Evolutionary conservation across 2,329 filamentous ascomycete species (phyloP), one percentile per base, ranked within the genome.

Genomic region (Dothideomycetes sp.): DNA sequence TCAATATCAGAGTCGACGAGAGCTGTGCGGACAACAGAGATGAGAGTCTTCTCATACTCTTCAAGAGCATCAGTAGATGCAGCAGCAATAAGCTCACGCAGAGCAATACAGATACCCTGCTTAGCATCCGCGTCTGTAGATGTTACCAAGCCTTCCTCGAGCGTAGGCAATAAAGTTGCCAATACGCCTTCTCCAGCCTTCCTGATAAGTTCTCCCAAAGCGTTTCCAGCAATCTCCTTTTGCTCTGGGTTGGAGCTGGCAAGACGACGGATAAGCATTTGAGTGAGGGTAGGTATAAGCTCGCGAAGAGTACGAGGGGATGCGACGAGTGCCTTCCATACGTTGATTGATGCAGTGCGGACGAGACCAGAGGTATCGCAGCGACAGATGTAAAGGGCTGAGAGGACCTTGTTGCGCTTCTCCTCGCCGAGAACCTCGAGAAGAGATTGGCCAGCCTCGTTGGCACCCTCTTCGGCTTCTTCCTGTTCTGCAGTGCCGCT

Each of bases 241-340:
- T 98, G 91, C 61, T 98, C 91, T 81, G 94, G 88, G 56, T 95
- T 96, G 34, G 88, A 83, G 59, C 88, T 96, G 46, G 87, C 91
- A 50, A 98, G 75, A 36, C 91, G 84, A 44, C 85, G 79, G 58
- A 98, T 96, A 52, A 98, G 82, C 47, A 98, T 78, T 59, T 95
- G 88, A 4, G 87, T 94, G 45, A 98, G 79, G 1, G 87, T 95
- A 33, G 91, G 89, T 34, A 95, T 82, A 54, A 98, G 76, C 58
- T 98, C 91, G 66, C 94, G 94, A 54, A 98, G 78, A 11, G 84
- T 95, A 50, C 80, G 81, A 22, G 91, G 91, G 44, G 83, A 89
- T 42, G 89, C 84, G 34, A 98, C 91, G 54, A 96, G 70, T 44
- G 88, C 88, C 67, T 98, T 98, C 91, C 91, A 98, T 35, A 98